A percentile compares a stretch with the other conserved stretches of the same genome.
Evolutionary conservation across 1,139 yeast genomes (phyloP).

Genomic region (Fermentozyma sake): DNA sequence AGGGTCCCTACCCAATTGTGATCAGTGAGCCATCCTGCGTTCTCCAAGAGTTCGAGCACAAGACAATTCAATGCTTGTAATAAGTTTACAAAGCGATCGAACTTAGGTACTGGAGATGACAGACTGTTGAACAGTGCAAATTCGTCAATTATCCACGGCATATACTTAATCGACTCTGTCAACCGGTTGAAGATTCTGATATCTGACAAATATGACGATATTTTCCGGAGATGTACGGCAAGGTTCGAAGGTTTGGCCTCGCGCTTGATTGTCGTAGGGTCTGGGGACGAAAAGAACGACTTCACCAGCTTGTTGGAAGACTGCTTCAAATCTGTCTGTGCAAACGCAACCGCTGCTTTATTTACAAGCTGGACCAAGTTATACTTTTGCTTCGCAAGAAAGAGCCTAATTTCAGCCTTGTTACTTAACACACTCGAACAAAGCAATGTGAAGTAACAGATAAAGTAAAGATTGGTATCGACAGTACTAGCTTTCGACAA

Average conservation of each 20-base stretch:
- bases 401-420: conserved; percentile 28
- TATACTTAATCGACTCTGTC: conserved; percentile 47
- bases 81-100: conserved; percentile 35
- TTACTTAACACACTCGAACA: conserved; percentile 39
- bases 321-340: conserved; percentile 15
- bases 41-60: conserved; percentile 48
- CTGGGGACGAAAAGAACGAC: conserved; percentile 4
- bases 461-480: conserved; percentile 39
- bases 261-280: neutral
- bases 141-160: conserved; percentile 48
- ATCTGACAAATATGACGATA: conserved; percentile 48
- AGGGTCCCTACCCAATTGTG: conserved; percentile 50
- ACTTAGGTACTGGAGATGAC: conserved; percentile 22
- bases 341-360: conserved; percentile 5
- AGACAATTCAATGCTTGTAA: conserved; percentile 41
- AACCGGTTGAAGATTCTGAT: conserved; percentile 52
- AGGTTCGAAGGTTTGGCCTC: conserved; percentile 17
- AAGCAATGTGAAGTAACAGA: conserved; percentile 41
- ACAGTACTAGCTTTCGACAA: conserved; percentile 32
- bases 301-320: conserved; percentile 15
- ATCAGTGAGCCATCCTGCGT: conserved; percentile 55
- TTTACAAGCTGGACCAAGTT: conserved; percentile 18
- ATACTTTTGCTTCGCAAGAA: conserved; percentile 25
- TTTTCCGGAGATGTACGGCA: conserved; percentile 36
- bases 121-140: conserved; percentile 23